Evolutionary conservation across 2,329 filamentous ascomycete species (phyloP).

Genomic region (Apiospora arundinis): DNA sequence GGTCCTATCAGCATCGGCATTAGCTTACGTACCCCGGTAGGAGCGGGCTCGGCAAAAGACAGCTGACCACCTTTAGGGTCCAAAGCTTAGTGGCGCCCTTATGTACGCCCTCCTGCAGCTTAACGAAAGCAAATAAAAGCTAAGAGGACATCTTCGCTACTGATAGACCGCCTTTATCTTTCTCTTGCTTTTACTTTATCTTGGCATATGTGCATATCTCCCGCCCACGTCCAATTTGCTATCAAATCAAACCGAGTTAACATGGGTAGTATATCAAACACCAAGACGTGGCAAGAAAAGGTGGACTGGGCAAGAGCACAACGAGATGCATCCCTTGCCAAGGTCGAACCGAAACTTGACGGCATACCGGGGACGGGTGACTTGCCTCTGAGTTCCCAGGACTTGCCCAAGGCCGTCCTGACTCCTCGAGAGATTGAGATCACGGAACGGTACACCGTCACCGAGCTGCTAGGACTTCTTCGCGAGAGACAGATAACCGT

Average conservation of each 20-base stretch:
- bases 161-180: neutral
- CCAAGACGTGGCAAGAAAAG: constrained; percentile 1
- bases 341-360: constrained; percentile 23
- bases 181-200: no score
- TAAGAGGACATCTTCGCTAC: neutral
- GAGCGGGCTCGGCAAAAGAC: neutral
- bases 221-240: neutral
- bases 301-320: neutral
- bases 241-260: neutral
- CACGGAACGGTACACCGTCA: constrained; percentile 22
- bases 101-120: neutral
- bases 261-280: neutral
- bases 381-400: constrained; percentile 22
- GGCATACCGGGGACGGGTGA: constrained; percentile 18
- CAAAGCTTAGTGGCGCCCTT: neutral
- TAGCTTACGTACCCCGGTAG: neutral
- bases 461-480: constrained; percentile 9
- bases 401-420: constrained; percentile 22
- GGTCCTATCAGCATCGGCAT: neutral
- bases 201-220: no score
- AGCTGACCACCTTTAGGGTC: neutral
- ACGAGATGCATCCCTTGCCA: constrained; percentile 44
- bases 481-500: constrained; percentile 19
- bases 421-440: constrained; percentile 25
- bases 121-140: neutral